A percentile compares a stretch with the other conserved stretches of the same genome.
Conservation (phyloP, 371 early-diverging fungal genomes). For the Mucor plumbeus region DNA sequence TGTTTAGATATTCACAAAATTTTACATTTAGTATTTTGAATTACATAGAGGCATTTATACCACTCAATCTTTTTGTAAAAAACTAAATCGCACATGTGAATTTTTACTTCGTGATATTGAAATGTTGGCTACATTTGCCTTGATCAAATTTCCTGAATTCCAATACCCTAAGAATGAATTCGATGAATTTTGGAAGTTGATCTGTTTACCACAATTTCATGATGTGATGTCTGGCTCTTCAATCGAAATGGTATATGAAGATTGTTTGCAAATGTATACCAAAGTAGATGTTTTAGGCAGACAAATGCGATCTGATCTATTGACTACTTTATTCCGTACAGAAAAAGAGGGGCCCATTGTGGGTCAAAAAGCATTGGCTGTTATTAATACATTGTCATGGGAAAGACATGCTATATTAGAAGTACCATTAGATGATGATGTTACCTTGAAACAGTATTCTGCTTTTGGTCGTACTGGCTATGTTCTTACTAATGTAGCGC, state of each 20-base stretch:
- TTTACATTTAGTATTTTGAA: constrained; percentile 77
- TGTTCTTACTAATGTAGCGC: constrained; percentile 35
- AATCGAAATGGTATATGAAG: constrained; percentile 87
- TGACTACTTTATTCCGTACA: constrained; percentile 16
- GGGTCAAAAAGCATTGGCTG: constrained; percentile 47
- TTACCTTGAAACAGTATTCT: constrained; percentile 59
- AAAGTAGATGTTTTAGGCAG: constrained; percentile 46
- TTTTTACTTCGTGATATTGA: constrained; percentile 84
- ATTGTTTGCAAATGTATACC: constrained; percentile 62
- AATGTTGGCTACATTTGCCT: constrained; percentile 57
- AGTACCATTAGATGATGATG: constrained; percentile 55
- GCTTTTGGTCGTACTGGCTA: constrained; percentile 59
- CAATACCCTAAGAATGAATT: constrained; percentile 75
- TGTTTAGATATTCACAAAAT: too few relatives aligned
- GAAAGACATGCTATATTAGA: constrained; percentile 73
- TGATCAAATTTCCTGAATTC: constrained; percentile 35
- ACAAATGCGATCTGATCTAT: constrained; percentile 39
- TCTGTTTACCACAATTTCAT: constrained; percentile 80
- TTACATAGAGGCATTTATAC: constrained; percentile 96
- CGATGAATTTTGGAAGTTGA: constrained; percentile 79
- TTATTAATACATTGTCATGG: constrained; percentile 87
- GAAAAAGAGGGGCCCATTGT: background rate
- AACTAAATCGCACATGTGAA: constrained; percentile 82
- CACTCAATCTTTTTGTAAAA: constrained; percentile 81
- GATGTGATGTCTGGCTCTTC: constrained; percentile 91